Percentiles rank a stretch among this genome's conserved stretches.
These are phyloP conservation scores for Syncephalis plumigaleata DNA, from an alignment of 371 early-diverging fungal genomes.

Conservation along the genomic window DNA sequence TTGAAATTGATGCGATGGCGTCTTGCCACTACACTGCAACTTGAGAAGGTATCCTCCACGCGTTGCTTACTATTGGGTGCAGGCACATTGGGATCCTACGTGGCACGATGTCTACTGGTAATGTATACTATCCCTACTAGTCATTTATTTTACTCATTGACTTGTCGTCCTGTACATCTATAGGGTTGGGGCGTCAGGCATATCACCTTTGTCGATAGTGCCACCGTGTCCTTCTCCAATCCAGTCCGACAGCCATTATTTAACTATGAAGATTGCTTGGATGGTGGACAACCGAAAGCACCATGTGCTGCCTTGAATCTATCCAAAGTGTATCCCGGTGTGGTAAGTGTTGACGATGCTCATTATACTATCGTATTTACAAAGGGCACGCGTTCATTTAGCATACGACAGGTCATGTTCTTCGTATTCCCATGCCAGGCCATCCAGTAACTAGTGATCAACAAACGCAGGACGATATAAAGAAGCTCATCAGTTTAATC, in stretches of 20 bases:
- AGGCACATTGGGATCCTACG: slow-evolving; percentile 93
- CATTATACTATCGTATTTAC: background rate
- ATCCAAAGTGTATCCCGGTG: slow-evolving; percentile 54
- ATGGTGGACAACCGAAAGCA: slow-evolving; percentile 77
- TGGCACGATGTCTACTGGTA: slow-evolving; percentile 61
- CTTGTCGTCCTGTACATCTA: slow-evolving; percentile 1
- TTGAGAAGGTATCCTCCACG: slow-evolving; percentile 54
- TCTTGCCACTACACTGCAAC: slow-evolving; percentile 60
- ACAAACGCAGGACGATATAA: slow-evolving; percentile 24
- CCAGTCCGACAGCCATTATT: slow-evolving; percentile 90
- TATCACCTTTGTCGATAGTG: slow-evolving; percentile 88
- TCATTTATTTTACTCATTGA: background rate
- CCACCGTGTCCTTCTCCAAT: slow-evolving; percentile 84
- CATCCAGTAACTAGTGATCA: slow-evolving; percentile 38
- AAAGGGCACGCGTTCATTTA: slow-evolving; percentile 8
- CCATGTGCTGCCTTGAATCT: slow-evolving; percentile 63
- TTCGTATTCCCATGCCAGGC: slow-evolving; percentile 93
- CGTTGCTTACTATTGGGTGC: slow-evolving; percentile 80
- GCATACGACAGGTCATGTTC: slow-evolving; percentile 40
- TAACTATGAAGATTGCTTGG: slow-evolving; percentile 65
- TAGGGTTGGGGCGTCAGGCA: slow-evolving; percentile 87
- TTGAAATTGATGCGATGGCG: slow-evolving; percentile 94
- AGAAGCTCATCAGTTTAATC: slow-evolving; percentile 37
- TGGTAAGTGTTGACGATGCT: slow-evolving; percentile 21
- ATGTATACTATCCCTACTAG: slow-evolving; percentile 1